Conservation (phyloP, 345 rosid genomes). For the Eucalyptus tenuipes region DNA sequence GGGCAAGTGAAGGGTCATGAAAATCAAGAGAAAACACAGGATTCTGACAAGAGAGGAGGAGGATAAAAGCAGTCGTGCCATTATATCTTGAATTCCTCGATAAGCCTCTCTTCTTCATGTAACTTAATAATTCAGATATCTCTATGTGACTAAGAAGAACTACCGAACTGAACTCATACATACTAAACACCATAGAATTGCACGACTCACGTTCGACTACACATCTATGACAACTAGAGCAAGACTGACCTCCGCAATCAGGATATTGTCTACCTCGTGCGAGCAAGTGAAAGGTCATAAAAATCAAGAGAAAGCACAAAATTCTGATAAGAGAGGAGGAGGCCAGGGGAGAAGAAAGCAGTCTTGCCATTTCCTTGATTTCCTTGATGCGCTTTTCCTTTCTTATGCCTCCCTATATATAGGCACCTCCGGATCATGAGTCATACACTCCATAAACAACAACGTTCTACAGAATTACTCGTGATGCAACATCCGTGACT, state of each 20-base stretch:
- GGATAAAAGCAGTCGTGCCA: neutral
- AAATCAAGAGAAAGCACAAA: neutral
- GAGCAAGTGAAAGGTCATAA: neutral
- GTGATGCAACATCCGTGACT: neutral
- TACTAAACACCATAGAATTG: neutral
- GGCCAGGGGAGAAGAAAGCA: neutral
- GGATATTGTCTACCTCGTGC: neutral
- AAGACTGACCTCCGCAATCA: neutral
- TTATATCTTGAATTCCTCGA: neutral
- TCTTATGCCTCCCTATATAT: neutral
- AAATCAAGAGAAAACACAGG: neutral
- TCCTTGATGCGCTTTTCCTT: neutral
- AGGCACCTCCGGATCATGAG: neutral
- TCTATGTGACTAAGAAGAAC: neutral
- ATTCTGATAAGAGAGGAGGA: neutral
- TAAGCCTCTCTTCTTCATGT: neutral
- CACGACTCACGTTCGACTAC: neutral
- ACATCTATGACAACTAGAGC: neutral
- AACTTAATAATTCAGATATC: neutral
- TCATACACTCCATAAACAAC: too few relatives aligned
- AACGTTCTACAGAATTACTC: neutral
- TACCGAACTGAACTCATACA: neutral
- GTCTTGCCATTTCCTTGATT: neutral
- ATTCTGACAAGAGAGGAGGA: neutral
- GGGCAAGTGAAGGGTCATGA: neutral